Evolutionary conservation across 2,329 filamentous ascomycete species (phyloP).

Genomic region (Calonectria ilicicola): DNA sequence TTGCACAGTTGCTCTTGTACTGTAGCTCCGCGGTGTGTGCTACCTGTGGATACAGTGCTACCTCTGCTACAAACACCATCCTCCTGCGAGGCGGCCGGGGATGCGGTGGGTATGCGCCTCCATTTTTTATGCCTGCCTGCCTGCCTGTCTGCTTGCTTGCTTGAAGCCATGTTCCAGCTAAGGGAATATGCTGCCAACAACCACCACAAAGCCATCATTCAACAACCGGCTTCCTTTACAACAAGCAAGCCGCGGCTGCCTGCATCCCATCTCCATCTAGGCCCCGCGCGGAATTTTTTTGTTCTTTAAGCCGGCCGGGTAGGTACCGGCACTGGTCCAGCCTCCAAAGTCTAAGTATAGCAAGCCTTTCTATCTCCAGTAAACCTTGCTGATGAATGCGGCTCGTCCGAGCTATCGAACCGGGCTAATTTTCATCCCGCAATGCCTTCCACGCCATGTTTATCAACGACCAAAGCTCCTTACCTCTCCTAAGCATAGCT

Average conservation of each 20-base stretch:
- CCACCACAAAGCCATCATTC: background rate
- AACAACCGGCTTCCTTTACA: background rate
- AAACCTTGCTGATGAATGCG: slow-evolving; percentile 9
- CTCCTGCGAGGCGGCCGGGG: background rate
- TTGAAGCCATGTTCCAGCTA: background rate
- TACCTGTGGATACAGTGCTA: slow-evolving; percentile 13
- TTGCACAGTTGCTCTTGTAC: background rate
- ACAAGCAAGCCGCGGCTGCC: background rate
- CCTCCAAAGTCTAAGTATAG: slow-evolving; percentile 5
- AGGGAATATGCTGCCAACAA: background rate
- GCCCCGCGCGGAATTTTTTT: background rate
- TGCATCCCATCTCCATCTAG: background rate
- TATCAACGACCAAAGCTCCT: slow-evolving; percentile 6
- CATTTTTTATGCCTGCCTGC: slow-evolving; percentile 1
- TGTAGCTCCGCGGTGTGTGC: background rate
- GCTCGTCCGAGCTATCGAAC: background rate
- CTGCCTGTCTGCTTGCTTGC: background rate
- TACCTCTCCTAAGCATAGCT: background rate
- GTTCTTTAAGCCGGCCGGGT: background rate
- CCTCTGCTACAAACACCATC: background rate
- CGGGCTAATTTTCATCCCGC: background rate
- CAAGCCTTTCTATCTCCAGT: slow-evolving; percentile 5
- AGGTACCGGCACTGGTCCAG: background rate
- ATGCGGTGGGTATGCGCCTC: background rate
- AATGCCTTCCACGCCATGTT: background rate